These are phyloP conservation scores for Noccaea bulbosa DNA, from an alignment of 345 rosid species.

Conservation along the genomic window DNA sequence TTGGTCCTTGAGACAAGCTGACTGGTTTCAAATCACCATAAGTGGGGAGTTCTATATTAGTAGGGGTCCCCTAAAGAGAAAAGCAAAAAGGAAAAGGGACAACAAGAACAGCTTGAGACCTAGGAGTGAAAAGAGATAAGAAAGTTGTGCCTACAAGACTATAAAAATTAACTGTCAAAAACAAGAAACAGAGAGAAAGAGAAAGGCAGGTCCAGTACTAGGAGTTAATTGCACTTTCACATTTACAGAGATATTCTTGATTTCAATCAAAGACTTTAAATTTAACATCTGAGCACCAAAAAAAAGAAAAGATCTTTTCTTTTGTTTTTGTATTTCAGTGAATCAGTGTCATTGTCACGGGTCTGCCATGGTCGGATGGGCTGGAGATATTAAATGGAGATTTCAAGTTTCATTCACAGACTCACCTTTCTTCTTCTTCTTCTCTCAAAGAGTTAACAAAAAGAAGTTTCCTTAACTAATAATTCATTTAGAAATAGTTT, in stretches of 20 bases:
- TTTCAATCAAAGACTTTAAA: constrained; percentile 30
- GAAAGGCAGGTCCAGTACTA: constrained; percentile 21
- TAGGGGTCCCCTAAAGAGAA: constrained; percentile 41
- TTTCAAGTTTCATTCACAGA: constrained; percentile 47
- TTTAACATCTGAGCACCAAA: neutral
- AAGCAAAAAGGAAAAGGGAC: constrained; percentile 26
- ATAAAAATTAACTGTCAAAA: constrained; percentile 33
- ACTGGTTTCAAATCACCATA: constrained; percentile 28
- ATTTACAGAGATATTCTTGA: constrained; percentile 38
- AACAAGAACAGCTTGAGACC: constrained; percentile 43
- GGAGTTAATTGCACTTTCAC: constrained; percentile 32
- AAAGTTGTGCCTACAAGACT: constrained; percentile 41
- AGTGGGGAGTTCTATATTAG: constrained; percentile 19
- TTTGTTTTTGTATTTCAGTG: constrained; percentile 35
- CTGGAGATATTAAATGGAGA: constrained; percentile 51
- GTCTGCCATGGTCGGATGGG: constrained; percentile 73
- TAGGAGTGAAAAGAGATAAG: constrained; percentile 40
- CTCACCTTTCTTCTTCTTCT: constrained; percentile 41
- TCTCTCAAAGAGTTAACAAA: constrained; percentile 26
- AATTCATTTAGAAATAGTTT: neutral
- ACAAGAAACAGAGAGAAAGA: constrained; percentile 16
- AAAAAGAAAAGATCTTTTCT: neutral
- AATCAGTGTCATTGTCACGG: constrained; percentile 72
- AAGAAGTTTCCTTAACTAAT: constrained; percentile 41
- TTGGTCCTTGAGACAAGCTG: constrained; percentile 45